phyloP scores from a whole-genome alignment of 208 protist species.

The Trypanosomatidae sp. region DNA sequence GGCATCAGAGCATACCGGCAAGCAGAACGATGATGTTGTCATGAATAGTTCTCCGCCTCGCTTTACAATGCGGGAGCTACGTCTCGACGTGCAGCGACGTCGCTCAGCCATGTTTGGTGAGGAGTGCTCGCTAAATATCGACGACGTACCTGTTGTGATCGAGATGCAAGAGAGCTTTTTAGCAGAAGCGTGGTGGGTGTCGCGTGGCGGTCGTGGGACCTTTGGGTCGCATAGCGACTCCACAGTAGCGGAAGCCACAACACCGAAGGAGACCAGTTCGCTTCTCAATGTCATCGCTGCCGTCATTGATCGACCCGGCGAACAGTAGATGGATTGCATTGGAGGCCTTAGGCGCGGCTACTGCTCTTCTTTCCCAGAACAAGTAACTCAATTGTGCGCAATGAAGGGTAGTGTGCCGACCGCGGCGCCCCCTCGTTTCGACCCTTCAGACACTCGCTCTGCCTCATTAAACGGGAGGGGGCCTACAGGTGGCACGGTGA shows the following conservation, averaged over 20 bases:
- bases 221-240: conserved; percentile 4
- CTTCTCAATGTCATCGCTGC: conserved; percentile 60
- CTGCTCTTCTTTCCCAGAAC: conserved; percentile 54
- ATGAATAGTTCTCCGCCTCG: neutral
- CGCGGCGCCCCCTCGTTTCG: neutral
- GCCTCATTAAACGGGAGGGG: neutral
- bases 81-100: conserved; percentile 45
- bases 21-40: neutral
- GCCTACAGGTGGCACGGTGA: neutral
- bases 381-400: conserved; percentile 55
- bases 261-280: conserved; percentile 17
- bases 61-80: conserved; percentile 52
- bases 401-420: neutral
- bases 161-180: conserved; percentile 30
- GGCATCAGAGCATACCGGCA: neutral
- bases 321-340: conserved; percentile 40
- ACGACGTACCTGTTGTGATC: conserved; percentile 54
- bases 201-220: conserved; percentile 2
- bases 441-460: neutral
- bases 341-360: conserved; percentile 52
- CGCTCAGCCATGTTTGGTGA: conserved; percentile 55
- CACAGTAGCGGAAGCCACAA: neutral
- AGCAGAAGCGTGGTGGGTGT: conserved; percentile 6
- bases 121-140: neutral
- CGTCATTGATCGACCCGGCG: conserved; percentile 34